A percentile compares a stretch with the other conserved stretches of the same genome.
These are phyloP conservation scores for Hypoxylon sp. DNA, from an alignment of 2,329 filamentous ascomycete genomes.

Conservation along the genomic window DNA sequence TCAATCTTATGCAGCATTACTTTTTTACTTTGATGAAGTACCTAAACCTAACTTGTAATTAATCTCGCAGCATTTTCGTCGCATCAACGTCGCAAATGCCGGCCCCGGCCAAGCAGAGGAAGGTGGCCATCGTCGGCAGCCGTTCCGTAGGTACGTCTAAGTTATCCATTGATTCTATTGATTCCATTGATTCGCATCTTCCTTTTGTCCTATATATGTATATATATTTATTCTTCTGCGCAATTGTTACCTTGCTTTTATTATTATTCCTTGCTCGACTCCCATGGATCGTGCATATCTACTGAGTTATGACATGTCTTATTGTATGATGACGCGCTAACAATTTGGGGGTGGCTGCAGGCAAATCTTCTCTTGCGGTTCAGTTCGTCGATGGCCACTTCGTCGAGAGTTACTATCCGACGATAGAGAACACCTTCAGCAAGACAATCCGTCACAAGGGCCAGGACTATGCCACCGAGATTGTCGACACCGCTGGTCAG, in stretches of 20 bases:
- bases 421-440: conserved; percentile 98
- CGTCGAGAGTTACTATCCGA: conserved; percentile 98
- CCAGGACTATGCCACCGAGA: conserved; percentile 94
- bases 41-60: conserved; percentile 12
- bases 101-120: conserved; percentile 76
- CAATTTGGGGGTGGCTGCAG: conserved; percentile 55
- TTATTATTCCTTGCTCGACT: conserved; percentile 2
- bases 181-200: neutral
- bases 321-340: conserved; percentile 20
- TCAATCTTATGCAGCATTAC: conserved; percentile 27
- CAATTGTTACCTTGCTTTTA: conserved; percentile 1
- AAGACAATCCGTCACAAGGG: conserved; percentile 93
- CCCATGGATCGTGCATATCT: conserved; percentile 18
- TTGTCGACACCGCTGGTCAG: conserved; percentile 97
- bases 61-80: conserved; percentile 7
- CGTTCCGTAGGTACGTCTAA: conserved; percentile 76
- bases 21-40: conserved; percentile 22
- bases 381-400: conserved; percentile 98
- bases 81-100: conserved; percentile 59
- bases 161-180: neutral
- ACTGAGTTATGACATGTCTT: conserved; percentile 20
- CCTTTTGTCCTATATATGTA: neutral
- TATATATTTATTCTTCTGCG: neutral
- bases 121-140: conserved; percentile 84
- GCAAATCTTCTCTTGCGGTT: conserved; percentile 96